Base-by-base conservation (phyloP, 1,284 basidiomycete species). In the Neonothopanus nambi region DNA sequence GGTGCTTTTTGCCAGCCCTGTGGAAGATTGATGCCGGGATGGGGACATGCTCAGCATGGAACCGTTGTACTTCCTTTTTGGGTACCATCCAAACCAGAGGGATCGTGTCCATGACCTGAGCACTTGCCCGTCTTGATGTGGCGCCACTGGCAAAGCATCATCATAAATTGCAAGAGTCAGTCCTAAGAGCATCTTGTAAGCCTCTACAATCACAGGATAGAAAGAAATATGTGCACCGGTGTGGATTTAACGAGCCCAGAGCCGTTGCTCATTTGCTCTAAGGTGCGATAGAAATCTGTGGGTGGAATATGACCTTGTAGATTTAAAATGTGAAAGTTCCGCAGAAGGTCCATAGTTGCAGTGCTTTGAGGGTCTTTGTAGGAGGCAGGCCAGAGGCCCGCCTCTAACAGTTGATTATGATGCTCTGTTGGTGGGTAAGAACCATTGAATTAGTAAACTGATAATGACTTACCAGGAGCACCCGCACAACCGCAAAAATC, bases 41-140 rank as follows among this genome's bases (percentile, higher is more conserved):
- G 47, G 13, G 63, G 63, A 50, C 63, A 64, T 4, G 60, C 57
- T 0, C 53, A 49, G 43, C 63, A 64, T 1, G 17, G 28, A 2
- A 63, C 40, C 0, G 50, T 54, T 1, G 57, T 24, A n/a, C 51
- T 54, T 3, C 59, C 52, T 2, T 21, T 42, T 13, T 11, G 4
- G 0, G 56, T 64, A 7, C 44, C 53, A 9, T 24, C 23, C 12
- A 59, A 50, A 0, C 57, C 55, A 1, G 2, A 5, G 0, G 46
- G 44, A 30, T 59, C 56, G 48, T 59, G 61, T 2, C 48, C 58
- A 5, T 54, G 38, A 0, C 61, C 57, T 12, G 33, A 36, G 0
- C 51, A 43, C 28, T 60, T 61, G 8, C 44, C 33, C 46, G 49
- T 56, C 28, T 59, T 55, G 15, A 59, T 33, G 26, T 59, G 51